These are phyloP conservation scores for Ophiosphaerella korrae DNA, from an alignment of 2,329 filamentous ascomycete species.

Conservation along the genomic window DNA sequence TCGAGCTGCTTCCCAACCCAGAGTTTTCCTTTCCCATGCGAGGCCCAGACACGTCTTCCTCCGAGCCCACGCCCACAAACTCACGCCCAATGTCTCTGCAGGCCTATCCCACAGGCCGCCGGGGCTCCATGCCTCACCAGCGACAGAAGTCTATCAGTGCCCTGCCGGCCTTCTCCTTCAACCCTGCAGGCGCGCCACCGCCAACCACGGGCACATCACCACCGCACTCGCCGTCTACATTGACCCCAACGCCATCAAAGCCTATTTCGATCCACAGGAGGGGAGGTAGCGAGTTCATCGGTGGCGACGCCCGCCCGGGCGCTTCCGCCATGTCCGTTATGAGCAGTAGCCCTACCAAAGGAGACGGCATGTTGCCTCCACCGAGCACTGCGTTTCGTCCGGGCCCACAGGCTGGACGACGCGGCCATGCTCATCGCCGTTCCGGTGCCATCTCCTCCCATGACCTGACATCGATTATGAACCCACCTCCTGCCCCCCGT, in stretches of 20 bases:
- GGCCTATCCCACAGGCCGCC: slow-evolving; percentile 38
- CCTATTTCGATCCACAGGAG: slow-evolving; percentile 68
- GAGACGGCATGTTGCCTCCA: slow-evolving; percentile 62
- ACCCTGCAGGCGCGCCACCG: slow-evolving; percentile 49
- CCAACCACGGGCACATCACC: slow-evolving; percentile 39
- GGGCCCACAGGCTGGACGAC: slow-evolving; percentile 59
- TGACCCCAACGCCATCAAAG: slow-evolving; percentile 56
- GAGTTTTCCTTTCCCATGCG: slow-evolving; percentile 56
- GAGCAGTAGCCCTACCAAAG: slow-evolving; percentile 73
- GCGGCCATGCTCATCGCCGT: slow-evolving; percentile 79
- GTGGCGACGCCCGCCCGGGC: slow-evolving; percentile 64
- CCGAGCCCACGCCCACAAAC: slow-evolving; percentile 40
- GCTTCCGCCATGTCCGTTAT: slow-evolving; percentile 57
- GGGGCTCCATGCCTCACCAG: slow-evolving; percentile 40
- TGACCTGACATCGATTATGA: slow-evolving; percentile 74
- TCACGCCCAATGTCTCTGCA: slow-evolving; percentile 47
- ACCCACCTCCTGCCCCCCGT: slow-evolving; percentile 59
- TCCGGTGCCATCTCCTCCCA: slow-evolving; percentile 83
- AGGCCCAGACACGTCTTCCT: slow-evolving; percentile 32
- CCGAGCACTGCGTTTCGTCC: slow-evolving; percentile 57
- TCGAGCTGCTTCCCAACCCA: slow-evolving; percentile 55
- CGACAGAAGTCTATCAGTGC: slow-evolving; percentile 51
- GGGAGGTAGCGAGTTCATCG: slow-evolving; percentile 85
- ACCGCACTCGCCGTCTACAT: slow-evolving; percentile 44
- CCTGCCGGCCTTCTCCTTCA: slow-evolving; percentile 57